Percentiles rank a stretch among this genome's conserved stretches.
These are phyloP conservation scores for Miamiensis avidus DNA, from an alignment of 169 alveolate species.

Conservation along the genomic window DNA sequence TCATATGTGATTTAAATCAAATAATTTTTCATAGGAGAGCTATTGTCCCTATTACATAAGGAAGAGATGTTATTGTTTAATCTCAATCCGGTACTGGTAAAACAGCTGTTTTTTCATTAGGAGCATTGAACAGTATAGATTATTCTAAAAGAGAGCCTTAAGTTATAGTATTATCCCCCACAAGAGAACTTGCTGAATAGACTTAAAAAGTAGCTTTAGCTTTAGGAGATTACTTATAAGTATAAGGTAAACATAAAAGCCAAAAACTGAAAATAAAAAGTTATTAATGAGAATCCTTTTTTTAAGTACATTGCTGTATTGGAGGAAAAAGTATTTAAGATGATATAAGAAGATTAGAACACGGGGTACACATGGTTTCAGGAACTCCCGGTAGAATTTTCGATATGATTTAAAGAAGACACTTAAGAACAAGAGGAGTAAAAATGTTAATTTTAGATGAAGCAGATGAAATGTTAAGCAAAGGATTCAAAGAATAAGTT, in stretches of 20 bases:
- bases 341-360: constrained; percentile 95
- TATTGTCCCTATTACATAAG: constrained; percentile 96
- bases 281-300: too few species aligned
- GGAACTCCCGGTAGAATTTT: constrained; percentile 99
- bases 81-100: constrained; percentile 98
- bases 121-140: constrained; percentile 95
- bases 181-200: constrained; percentile 99
- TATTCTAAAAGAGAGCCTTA: constrained; percentile 61
- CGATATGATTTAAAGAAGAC: constrained; percentile 97
- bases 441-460: constrained; percentile 97
- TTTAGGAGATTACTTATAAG: constrained; percentile 97
- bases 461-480: constrained; percentile 98
- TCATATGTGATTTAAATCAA: too few species aligned
- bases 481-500: constrained; percentile 96
- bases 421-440: constrained; percentile 93
- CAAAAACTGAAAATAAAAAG: neutral
- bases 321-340: constrained; percentile 97
- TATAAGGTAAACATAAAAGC: constrained; percentile 49
- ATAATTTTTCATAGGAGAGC: constrained; percentile 66
- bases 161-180: constrained; percentile 93
- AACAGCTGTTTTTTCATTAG: constrained; percentile 98
- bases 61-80: constrained; percentile 97
- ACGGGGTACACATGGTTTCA: constrained; percentile 97
- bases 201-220: constrained; percentile 97
- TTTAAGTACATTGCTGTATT: constrained; percentile 91